Conservation (phyloP, 2,329 filamentous ascomycete species). For the Colletotrichum simmondsii region DNA sequence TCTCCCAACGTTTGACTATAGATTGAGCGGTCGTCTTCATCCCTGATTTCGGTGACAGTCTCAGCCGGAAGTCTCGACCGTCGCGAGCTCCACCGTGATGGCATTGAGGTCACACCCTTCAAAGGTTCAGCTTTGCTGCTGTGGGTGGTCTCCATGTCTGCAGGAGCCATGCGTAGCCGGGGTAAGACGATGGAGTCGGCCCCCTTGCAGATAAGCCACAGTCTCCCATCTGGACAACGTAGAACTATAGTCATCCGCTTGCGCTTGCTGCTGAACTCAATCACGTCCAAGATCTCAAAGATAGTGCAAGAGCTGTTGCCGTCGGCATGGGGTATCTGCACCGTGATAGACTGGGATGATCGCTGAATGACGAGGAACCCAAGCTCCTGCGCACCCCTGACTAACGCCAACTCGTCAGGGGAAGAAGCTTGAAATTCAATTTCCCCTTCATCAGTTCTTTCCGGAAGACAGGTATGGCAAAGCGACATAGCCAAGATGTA, state of each 20-base stretch:
- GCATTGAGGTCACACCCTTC: slow-evolving; percentile 68
- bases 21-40: slow-evolving; percentile 54
- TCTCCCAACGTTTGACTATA: slow-evolving; percentile 48
- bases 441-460: slow-evolving; percentile 75
- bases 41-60: slow-evolving; percentile 63
- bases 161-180: slow-evolving; percentile 74
- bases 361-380: slow-evolving; percentile 82
- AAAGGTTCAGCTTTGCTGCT: slow-evolving; percentile 67
- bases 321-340: slow-evolving; percentile 55
- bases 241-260: slow-evolving; percentile 95
- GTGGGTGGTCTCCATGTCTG: slow-evolving; percentile 80
- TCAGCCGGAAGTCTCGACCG: slow-evolving; percentile 63
- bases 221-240: slow-evolving; percentile 81
- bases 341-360: slow-evolving; percentile 74
- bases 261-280: slow-evolving; percentile 89
- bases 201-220: slow-evolving; percentile 89
- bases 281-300: slow-evolving; percentile 85
- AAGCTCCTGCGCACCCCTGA: slow-evolving; percentile 85
- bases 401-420: slow-evolving; percentile 88
- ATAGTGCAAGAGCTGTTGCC: slow-evolving; percentile 60
- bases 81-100: slow-evolving; percentile 63
- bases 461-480: slow-evolving; percentile 91
- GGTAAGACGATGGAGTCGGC: slow-evolving; percentile 86
- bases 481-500: slow-evolving; percentile 86
- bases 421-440: slow-evolving; percentile 88